phyloP scores from a whole-genome alignment of 2,329 filamentous ascomycete genomes.

The Leptographium procerum region DNA sequence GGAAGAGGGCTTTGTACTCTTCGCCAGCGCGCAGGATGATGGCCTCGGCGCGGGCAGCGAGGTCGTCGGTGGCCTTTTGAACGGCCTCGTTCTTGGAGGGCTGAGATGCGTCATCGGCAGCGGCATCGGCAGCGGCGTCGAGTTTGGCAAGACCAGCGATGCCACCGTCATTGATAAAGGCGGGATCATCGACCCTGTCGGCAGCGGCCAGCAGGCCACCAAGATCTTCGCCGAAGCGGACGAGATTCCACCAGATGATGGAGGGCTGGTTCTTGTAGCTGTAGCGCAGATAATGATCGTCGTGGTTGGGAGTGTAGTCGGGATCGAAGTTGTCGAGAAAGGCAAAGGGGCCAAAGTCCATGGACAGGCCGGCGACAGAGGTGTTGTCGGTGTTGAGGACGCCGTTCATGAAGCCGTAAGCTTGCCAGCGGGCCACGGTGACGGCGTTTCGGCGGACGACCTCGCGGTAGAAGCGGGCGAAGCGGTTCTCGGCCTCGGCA shows the following conservation, averaged over 20 bases:
- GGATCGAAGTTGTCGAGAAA: slow-evolving; percentile 98
- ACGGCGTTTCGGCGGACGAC: slow-evolving; percentile 74
- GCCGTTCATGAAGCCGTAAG: slow-evolving; percentile 98
- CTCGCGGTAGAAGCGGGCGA: slow-evolving; percentile 76
- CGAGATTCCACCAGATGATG: slow-evolving; percentile 98
- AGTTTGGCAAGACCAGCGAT: slow-evolving; percentile 28
- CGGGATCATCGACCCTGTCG: slow-evolving; percentile 54
- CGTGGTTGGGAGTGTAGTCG: slow-evolving; percentile 89
- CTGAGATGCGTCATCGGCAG: neutral
- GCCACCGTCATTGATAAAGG: slow-evolving; percentile 63
- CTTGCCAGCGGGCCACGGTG: slow-evolving; percentile 90
- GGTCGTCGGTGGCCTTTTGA: slow-evolving; percentile 54
- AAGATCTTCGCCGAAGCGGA: slow-evolving; percentile 77
- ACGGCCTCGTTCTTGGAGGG: slow-evolving; percentile 30
- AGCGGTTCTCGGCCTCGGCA: slow-evolving; percentile 63
- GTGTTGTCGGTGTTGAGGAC: slow-evolving; percentile 98
- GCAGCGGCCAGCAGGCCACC: slow-evolving; percentile 82
- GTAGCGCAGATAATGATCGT: slow-evolving; percentile 79
- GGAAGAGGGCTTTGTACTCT: slow-evolving; percentile 79
- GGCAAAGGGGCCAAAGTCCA: slow-evolving; percentile 94
- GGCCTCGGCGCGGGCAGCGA: slow-evolving; percentile 70
- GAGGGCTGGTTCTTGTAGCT: slow-evolving; percentile 89
- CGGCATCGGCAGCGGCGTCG: neutral
- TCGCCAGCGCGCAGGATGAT: slow-evolving; percentile 72
- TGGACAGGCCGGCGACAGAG: slow-evolving; percentile 73